Percentiles rank a stretch among this genome's conserved stretches.
Conservation (phyloP, 129 eudicot species). For the Ambrosia artemisiifolia region DNA sequence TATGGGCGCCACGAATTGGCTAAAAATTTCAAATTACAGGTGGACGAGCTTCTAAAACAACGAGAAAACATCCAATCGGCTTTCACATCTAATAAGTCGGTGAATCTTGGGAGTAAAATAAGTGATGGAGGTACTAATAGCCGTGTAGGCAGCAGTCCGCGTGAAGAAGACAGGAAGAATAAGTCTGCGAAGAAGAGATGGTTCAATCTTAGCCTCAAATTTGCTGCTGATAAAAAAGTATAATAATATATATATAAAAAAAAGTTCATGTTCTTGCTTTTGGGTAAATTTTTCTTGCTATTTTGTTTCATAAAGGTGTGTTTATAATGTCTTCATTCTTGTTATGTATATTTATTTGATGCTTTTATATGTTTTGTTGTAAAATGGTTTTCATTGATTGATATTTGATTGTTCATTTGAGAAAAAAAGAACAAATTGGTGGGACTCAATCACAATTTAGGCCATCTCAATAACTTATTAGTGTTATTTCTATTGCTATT, state of each 20-base stretch:
- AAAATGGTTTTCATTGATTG: neutral
- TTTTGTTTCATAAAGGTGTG: conserved; percentile 17
- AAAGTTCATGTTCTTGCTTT: neutral
- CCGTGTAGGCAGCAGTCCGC: conserved; percentile 57
- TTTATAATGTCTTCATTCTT: conserved; percentile 24
- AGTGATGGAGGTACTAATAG: conserved; percentile 57
- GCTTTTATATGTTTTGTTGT: neutral
- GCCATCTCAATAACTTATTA: too few relatives aligned
- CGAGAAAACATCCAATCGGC: conserved; percentile 68
- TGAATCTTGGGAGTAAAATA: conserved; percentile 26
- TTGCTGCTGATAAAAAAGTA: conserved; percentile 16
- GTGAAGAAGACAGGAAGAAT: conserved; percentile 46
- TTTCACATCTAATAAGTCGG: conserved; percentile 41
- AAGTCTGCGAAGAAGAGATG: conserved; percentile 41
- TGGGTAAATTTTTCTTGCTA: neutral
- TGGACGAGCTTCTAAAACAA: conserved; percentile 71
- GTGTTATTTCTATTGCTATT: too few relatives aligned
- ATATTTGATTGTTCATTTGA: neutral
- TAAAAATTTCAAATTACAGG: conserved; percentile 37
- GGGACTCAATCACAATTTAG: too few relatives aligned
- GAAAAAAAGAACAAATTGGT: too few relatives aligned
- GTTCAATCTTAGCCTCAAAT: conserved; percentile 42
- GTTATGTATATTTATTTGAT: conserved; percentile 2
- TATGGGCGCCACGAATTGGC: neutral
- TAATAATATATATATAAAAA: neutral